These are phyloP conservation scores for Plasmodium vinckei DNA, from an alignment of 169 alveolate genomes.

Conservation along the genomic window DNA sequence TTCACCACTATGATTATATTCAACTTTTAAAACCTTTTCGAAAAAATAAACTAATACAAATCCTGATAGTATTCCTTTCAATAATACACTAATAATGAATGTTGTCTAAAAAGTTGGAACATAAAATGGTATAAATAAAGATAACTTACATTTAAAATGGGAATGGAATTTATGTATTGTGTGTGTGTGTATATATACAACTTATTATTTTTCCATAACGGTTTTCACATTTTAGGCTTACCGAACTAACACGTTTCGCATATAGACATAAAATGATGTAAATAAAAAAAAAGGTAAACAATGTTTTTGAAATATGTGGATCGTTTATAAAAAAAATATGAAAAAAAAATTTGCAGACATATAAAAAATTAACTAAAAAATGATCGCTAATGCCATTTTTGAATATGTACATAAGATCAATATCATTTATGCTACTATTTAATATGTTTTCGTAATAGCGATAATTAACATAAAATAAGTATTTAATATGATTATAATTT, in stretches of 20 bases:
- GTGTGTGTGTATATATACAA: neutral
- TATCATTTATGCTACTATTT: slow-evolving; percentile 23
- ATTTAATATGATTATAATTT: slow-evolving; percentile 26
- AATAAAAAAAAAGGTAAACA: slow-evolving; percentile 27
- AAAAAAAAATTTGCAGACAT: slow-evolving; percentile 56
- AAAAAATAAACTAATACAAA: slow-evolving; percentile 53
- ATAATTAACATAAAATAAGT: slow-evolving; percentile 58
- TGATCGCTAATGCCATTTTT: slow-evolving; percentile 64
- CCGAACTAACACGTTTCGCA: slow-evolving; percentile 66
- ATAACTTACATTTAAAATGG: neutral
- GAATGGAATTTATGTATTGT: neutral
- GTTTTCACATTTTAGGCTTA: slow-evolving; percentile 6
- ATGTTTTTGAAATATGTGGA: slow-evolving; percentile 19
- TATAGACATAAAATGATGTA: slow-evolving; percentile 38
- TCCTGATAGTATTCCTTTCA: slow-evolving; percentile 39
- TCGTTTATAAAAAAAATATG: slow-evolving; percentile 63
- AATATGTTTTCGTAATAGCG: slow-evolving; percentile 42
- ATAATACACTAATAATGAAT: slow-evolving; percentile 28
- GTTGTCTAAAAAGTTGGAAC: slow-evolving; percentile 6
- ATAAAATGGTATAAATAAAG: neutral
- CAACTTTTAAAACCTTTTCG: slow-evolving; percentile 35
- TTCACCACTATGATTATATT: slow-evolving; percentile 64
- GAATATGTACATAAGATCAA: slow-evolving; percentile 20
- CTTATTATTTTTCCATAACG: neutral
- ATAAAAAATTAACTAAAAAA: slow-evolving; percentile 48